Evolutionary conservation across 2,329 filamentous ascomycete species (phyloP).

Genomic region (Cordyceps militaris): DNA sequence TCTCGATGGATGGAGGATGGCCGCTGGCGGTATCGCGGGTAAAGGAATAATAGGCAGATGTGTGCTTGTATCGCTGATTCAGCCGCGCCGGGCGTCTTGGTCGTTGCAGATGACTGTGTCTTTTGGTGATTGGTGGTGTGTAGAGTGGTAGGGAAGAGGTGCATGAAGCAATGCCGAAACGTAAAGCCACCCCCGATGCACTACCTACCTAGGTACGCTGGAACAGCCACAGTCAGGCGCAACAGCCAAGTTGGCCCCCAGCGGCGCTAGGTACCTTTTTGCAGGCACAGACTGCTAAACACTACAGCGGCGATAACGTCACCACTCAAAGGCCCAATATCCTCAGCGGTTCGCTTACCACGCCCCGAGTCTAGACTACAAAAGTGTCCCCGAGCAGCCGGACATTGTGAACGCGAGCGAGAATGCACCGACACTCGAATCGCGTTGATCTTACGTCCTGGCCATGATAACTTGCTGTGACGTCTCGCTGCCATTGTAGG

Average conservation of each 20-base stretch:
- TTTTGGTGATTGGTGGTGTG: not conserved
- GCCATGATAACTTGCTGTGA: no score
- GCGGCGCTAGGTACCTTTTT: not conserved
- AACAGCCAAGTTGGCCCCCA: not conserved
- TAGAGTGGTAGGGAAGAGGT: not conserved
- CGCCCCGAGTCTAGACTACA: no score
- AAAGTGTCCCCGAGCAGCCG: no score
- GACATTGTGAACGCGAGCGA: no score
- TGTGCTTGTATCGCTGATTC: not conserved
- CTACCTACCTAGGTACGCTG: not conserved
- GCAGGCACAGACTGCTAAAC: not conserved
- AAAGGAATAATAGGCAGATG: not conserved
- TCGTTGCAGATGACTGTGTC: not conserved
- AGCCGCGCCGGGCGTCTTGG: not conserved
- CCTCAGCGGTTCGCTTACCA: no score
- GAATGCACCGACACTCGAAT: no score
- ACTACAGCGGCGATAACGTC: not conserved
- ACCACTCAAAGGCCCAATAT: no score
- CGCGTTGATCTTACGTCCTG: no score
- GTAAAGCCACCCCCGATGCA: not conserved
- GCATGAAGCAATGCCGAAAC: not conserved
- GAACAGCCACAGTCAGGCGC: not conserved
- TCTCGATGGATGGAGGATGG: not conserved
- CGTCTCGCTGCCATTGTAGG: no score
- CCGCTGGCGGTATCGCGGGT: not conserved